phyloP scores from a whole-genome alignment of 2,329 filamentous ascomycete species.

The Waltergamsia citrina region DNA sequence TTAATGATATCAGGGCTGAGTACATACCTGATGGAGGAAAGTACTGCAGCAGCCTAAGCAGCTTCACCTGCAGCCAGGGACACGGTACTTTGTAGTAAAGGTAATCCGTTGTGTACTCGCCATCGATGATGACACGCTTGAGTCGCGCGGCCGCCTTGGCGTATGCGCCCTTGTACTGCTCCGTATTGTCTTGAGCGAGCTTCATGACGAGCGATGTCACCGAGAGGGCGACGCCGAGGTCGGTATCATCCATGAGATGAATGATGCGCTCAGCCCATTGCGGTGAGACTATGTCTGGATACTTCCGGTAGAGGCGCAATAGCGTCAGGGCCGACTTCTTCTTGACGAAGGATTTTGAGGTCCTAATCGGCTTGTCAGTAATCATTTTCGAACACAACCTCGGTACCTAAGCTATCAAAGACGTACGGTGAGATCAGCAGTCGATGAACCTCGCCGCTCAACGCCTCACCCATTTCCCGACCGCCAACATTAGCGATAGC shows the following conservation, averaged over 20 bases:
- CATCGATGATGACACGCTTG: constrained; percentile 84
- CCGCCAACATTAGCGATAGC: constrained; percentile 97
- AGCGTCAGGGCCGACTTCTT: constrained; percentile 96
- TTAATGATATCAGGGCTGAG: not conserved
- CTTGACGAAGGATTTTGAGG: constrained; percentile 95
- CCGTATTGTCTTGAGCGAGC: constrained; percentile 85
- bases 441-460: constrained; percentile 86
- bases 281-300: constrained; percentile 84
- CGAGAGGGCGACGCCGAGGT: constrained; percentile 89
- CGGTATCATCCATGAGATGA: constrained; percentile 94
- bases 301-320: constrained; percentile 87
- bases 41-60: constrained; percentile 86
- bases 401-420: not conserved
- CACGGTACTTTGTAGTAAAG: constrained; percentile 99
- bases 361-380: constrained; percentile 19
- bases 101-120: constrained; percentile 83
- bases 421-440: constrained; percentile 88
- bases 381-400: constrained; percentile 5
- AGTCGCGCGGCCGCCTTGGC: constrained; percentile 84
- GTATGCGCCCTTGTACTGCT: constrained; percentile 89
- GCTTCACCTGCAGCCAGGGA: constrained; percentile 95
- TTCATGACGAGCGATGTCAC: constrained; percentile 95
- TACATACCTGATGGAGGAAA: constrained; percentile 79
- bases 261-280: constrained; percentile 98
- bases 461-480: constrained; percentile 91